Base-by-base conservation (phyloP, 116 monocot genomes). In the Iris pallida region DNA sequence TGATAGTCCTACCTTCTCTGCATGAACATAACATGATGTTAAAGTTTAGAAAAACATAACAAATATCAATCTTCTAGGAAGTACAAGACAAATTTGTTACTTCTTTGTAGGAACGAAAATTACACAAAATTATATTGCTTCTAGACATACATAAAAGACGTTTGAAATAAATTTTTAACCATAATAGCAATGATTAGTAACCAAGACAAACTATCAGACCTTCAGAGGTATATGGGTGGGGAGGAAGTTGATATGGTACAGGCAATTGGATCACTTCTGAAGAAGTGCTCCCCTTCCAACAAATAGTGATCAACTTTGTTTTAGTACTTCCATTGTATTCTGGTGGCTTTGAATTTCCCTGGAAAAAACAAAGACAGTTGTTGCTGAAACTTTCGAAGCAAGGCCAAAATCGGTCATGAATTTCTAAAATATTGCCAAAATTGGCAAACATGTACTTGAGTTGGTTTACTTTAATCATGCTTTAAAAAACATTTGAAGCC, bases 201-300 rank as follows among this genome's bases (percentile, higher is more conserved):
- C 61, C 13, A 44, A 0, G 42, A 0, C 8, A 66, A 48, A 51
- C 0, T 40, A 44, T 2, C 20, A 11, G 4, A 92, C 92, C 88
- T 88, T 90, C 81, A 45, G 83, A 47, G 43, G 82, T 74, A 70
- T 92, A 92, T 45, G 93, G 83, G 49, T 78, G 79, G 6, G 97
- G 90, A 41, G 97, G 93, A 52, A 92, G 87, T 66, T 90, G 81
- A 77, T 92, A 98, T 46, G 97, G 97, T 48, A 98, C 72, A 7
- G 93, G 90, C 52, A 98, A 46, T 45, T 63, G 68, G 55, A 98
- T 73, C 0, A 85, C 58, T 45, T 83, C 73, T 30, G 69, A 69
- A 2, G 82, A 69, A 0, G 16, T 61, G 59, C 61, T 76, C 41
- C 45, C 69, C n/a, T 75, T 75, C 73, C 62, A 71, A 71, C 82